Evolutionary conservation across 306 rosid species (phyloP), one percentile per base, ranked within the genome.

Genomic region (Lagenaria siceraria): DNA sequence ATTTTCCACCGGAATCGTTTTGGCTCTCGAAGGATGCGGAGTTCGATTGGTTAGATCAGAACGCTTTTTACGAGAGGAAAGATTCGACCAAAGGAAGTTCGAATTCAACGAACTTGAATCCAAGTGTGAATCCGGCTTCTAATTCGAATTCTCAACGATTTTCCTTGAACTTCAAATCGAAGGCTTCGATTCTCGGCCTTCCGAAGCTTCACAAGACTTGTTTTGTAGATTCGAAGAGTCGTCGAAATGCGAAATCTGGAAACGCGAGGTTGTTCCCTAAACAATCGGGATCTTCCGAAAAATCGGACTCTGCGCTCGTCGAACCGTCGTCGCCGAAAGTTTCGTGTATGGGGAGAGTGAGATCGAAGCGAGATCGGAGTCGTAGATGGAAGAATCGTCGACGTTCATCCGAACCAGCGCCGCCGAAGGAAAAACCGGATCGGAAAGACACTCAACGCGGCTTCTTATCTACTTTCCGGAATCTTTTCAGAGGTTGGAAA

Each of bases 291-390:
- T 92, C 95, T 6, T 75, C 68, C 9, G 86, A 88, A 6, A 92
- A 90, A 84, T 83, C 96, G 6, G 96, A 82, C 27, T 33, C 85
- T 7, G 19, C 81, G 25, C 40, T 89, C 78, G 35, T 81, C 49
- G 99, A 95, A 62, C 99, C 99, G 8, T 82, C 93, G 8, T 95
- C 99, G 13, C 99, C 99, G 10, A 95, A 95, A 85, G 99, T 95
- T 10, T 95, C 99, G 0, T 95, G 99, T 56, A 95, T 95, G 79
- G 99, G 99, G 6, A 85, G 93, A 70, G 99, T 95, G 74, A 86
- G 97, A 86, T 95, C 99, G 12, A 95, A 83, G 85, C 81, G 91
- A 7, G 93, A 87, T 62, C 83, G 92, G 71, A 89, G 83, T 62
- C 88, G 97, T 0, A 77, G 90, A 55, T 42, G 80, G 78, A 79